Evolutionary conservation across 2,329 filamentous ascomycete genomes (phyloP), one percentile per base, ranked within the genome.

Genomic region (Colletotrichum sansevieriae): DNA sequence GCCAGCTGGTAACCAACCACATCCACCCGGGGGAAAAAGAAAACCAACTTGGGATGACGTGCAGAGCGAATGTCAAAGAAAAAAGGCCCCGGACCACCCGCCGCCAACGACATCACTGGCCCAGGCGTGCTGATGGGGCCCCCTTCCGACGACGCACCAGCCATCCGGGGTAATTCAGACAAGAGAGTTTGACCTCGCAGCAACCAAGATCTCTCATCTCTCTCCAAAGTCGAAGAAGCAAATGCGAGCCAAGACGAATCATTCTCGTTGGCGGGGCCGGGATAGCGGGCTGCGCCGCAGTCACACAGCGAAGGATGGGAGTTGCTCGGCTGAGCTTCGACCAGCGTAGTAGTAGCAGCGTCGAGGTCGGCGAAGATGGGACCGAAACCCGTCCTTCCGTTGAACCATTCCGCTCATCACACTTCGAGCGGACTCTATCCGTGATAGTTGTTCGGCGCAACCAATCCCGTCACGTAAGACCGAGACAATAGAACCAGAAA

Each of bases 1-100:
- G 8, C n/a, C 54, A n/a, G 29, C 9, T 39, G 44, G 46, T 43
- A 47, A 33, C 55, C 55, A 65, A 59, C 44, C 35, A 58, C 54
- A 39, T 11, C 22, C 25, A 41, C 18, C 25, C 22, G 54, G 18
- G 22, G 7, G 7, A 1, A 9, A 29, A 9, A 9, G 8, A 29
- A 29, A 29, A 9, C 1, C 3, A 9, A 29, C 25, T 25, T 56
- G 61, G 46, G 61, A 68, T 68, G 65, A 65, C 61, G 61, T 68
- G 65, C 65, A 68, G 65, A 35, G 13, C 4, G 37, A 39, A 64
- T 4, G 43, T 46, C 6, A 20, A 20, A 20, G 20, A 46, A 39
- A 11, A 22, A 22, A 22, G 22, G 10, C 37, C 47, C 20, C 22
- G 20, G 11, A 49, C 2, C 33, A 47, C 15, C 47, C n/a, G n/a